These are phyloP conservation scores for Phytophthora kernoviae DNA, from an alignment of 352 stramenopile genomes.

Conservation along the genomic window DNA sequence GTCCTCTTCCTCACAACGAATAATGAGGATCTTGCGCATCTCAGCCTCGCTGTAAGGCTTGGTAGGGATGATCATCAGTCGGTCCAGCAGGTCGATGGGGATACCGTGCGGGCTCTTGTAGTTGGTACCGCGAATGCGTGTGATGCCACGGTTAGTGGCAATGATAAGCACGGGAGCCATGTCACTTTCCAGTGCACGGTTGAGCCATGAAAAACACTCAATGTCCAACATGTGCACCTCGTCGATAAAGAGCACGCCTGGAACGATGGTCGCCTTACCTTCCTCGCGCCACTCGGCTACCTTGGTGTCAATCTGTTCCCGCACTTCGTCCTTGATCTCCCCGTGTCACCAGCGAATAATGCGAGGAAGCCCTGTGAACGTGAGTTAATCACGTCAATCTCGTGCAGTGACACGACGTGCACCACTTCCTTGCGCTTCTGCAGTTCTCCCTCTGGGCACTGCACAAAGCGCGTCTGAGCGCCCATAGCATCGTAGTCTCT, in stretches of 20 bases:
- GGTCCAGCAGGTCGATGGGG: slow-evolving; percentile 98
- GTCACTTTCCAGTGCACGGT: slow-evolving; percentile 97
- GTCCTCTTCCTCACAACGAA: slow-evolving; percentile 98
- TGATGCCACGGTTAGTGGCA: slow-evolving; percentile 99
- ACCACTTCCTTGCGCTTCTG: slow-evolving; percentile 99
- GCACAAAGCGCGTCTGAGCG: slow-evolving; percentile 83
- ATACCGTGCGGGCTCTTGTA: slow-evolving; percentile 99
- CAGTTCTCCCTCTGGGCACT: slow-evolving; percentile 96
- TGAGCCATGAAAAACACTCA: slow-evolving; percentile 99
- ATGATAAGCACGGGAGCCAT: slow-evolving; percentile 99
- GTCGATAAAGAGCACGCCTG: slow-evolving; percentile 99
- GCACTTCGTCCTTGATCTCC: slow-evolving; percentile 99
- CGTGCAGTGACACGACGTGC: slow-evolving; percentile 97
- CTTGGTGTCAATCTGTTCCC: slow-evolving; percentile 99
- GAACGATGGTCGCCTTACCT: slow-evolving; percentile 98
- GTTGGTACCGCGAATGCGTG: slow-evolving; percentile 98
- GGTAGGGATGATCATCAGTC: slow-evolving; percentile 99
- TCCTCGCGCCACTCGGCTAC: slow-evolving; percentile 96
- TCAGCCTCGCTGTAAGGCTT: slow-evolving; percentile 96
- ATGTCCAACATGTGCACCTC: slow-evolving; percentile 99
- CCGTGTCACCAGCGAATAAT: slow-evolving; percentile 99
- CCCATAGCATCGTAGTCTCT: slow-evolving; percentile 99
- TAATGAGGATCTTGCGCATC: slow-evolving; percentile 96
- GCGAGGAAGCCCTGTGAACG: slow-evolving; percentile 98
- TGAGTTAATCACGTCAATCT: slow-evolving; percentile 99